A percentile compares a stretch with the other conserved stretches of the same genome.
phyloP scores from a whole-genome alignment of 495 filamentous ascomycete species.

The Lichenothelia convexa region DNA sequence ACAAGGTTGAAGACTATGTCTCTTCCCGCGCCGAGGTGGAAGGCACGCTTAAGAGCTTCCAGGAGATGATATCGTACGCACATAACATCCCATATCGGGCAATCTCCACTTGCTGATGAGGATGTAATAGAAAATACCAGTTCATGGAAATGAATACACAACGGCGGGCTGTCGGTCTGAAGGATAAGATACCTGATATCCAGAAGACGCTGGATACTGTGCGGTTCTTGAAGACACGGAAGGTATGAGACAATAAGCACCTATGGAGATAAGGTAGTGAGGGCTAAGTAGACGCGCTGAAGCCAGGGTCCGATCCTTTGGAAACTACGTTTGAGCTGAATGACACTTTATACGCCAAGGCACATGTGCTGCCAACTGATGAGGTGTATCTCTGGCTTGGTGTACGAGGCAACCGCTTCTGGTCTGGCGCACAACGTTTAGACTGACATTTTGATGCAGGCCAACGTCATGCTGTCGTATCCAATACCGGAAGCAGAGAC shows the following conservation, averaged over 20 bases:
- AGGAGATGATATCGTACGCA: slow-evolving; percentile 91
- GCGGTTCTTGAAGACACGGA: slow-evolving; percentile 53
- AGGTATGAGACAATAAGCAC: slow-evolving; percentile 26
- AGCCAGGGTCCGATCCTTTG: slow-evolving; percentile 39
- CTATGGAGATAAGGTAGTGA: slow-evolving; percentile 9
- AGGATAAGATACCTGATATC: slow-evolving; percentile 94
- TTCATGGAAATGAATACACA: slow-evolving; percentile 96
- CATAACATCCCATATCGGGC: too few relatives aligned
- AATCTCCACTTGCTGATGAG: too few relatives aligned
- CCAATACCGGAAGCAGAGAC: slow-evolving; percentile 69
- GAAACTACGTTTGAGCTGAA: slow-evolving; percentile 92
- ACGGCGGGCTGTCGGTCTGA: slow-evolving; percentile 59
- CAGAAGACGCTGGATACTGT: slow-evolving; percentile 94
- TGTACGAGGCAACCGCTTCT: slow-evolving; percentile 29
- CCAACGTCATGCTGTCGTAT: slow-evolving; percentile 96
- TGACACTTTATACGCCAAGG: slow-evolving; percentile 86
- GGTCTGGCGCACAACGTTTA: not conserved
- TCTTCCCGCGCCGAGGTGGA: slow-evolving; percentile 75
- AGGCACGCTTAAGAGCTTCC: slow-evolving; percentile 72
- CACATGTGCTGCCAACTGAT: slow-evolving; percentile 58
- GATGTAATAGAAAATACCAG: slow-evolving; percentile 76
- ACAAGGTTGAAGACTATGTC: slow-evolving; percentile 91
- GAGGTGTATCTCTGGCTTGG: slow-evolving; percentile 97
- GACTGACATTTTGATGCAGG: slow-evolving; percentile 25
- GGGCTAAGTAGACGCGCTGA: slow-evolving; percentile 11